Base-by-base conservation (phyloP, 768 basidiomycete species). In the Auriculariales sp. region DNA sequence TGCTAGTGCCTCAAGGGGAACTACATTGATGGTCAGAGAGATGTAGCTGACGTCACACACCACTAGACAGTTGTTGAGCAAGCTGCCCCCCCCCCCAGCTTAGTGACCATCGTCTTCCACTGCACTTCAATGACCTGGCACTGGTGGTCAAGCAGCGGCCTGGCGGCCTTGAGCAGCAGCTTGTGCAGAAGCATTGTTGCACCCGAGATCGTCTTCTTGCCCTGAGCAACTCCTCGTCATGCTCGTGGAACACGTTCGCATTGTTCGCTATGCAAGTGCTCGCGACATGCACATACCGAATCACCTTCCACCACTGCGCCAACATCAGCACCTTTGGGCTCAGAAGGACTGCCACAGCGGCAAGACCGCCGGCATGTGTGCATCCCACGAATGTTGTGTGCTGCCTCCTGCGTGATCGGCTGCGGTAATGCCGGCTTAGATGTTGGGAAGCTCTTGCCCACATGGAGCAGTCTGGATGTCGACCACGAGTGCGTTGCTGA, bases 41-140 rank as follows among this genome's bases (percentile, higher is more conserved):
- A n/a, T n/a, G n/a, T n/a, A n/a, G 0, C 80, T 83, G 14, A 85
- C 81, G 57, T 86, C 84, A 60, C 81, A 84, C 27, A 85, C 56
- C 0, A 82, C 83, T 24, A 87, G 57, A 9, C 73, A 68, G 53
- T 78, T 82, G 1, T 79, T 73, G 30, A 87, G 56, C 19, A 62
- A 59, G n/a, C n/a, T 1, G 79, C 78, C 0, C 71, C 64, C 29
- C 74, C 73, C 14, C 68, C 67, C 3, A 83, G 63, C 3, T 66
- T 67, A 12, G 66, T 62, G 28, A 85, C 62, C 36, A 85, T 66
- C 0, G 77, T 66, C 49, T 71, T 69, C 83, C 83, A 86, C 61
- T 86, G 83, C 0, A 70, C 74, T 53, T 84, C 74, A 5, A 75
- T 57, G 22, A 81, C 74, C 31, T 32, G 7, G 31, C 31, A 15